Evolutionary conservation across 371 early-diverging fungal species (phyloP), one percentile per base, ranked within the genome.

Genomic region (Apophysomyces elegans): DNA sequence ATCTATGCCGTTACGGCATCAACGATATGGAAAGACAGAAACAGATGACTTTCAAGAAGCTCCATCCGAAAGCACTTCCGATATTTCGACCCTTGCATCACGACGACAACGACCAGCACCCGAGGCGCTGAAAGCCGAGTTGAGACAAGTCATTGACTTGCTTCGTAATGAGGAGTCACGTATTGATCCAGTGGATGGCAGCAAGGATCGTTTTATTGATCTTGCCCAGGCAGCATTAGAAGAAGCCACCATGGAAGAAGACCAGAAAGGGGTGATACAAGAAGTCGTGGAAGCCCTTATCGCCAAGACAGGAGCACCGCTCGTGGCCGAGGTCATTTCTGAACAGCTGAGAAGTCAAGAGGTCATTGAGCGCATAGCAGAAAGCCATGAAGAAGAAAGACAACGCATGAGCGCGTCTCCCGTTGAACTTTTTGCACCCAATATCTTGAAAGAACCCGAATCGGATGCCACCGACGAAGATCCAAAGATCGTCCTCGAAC

Each of bases 161-260:
- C 21, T 50, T 9, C 54, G 54, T 50, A 50, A 21, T 11, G 54
- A 50, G 16, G 54, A 50, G 21, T 50, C 21, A 26, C 61, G 62
- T 41, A 38, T 41, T 21, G 68, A 68, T 56, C 56, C 26, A 45
- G 59, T 61, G 38, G 65, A 69, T 65, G 69, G 67, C 63, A 73
- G 57, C 61, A 76, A 70, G 56, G 82, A 81, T 64, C 74, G 74
- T 7, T 79, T 81, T 64, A 79, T 81, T 35, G 79, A 81, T 54
- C 65, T 81, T 12, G 79, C 79, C 8, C 82, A 81, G 56, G 82
- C 77, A 41, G 82, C 82, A 6, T 62, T 81, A 26, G 82, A 81
- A 43, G 78, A 81, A 65, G 82, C 78, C 1, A 72, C 70, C 1
- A 63, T 75, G 9, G 79, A 81, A 66, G 82, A 81, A 56, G 82